These are phyloP conservation scores for Trichosanthes truncata DNA, from an alignment of 306 rosid genomes.

Conservation along the genomic window DNA sequence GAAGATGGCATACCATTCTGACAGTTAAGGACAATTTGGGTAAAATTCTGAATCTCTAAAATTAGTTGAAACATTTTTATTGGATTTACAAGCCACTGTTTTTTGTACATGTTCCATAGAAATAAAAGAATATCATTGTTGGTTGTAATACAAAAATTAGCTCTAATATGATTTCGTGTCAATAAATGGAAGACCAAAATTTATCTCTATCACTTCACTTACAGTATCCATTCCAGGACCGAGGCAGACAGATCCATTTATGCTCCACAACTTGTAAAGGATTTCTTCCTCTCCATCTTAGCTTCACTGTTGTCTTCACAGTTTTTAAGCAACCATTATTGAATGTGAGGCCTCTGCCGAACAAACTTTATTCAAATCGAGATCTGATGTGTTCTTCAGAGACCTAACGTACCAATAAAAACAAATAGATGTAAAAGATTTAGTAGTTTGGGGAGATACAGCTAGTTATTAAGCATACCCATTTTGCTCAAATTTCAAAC, in stretches of 20 bases:
- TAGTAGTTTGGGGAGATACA: background rate
- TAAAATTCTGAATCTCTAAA: background rate
- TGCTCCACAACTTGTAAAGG: background rate
- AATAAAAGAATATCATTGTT: background rate
- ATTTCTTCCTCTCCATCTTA: background rate
- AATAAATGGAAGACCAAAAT: background rate
- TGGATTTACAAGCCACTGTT: background rate
- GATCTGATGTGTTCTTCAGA: background rate
- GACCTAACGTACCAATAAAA: background rate
- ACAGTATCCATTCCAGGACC: background rate
- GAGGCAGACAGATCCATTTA: background rate
- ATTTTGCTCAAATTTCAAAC: background rate
- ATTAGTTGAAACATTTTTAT: background rate
- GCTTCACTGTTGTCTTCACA: conserved; percentile 1
- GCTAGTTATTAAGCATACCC: background rate
- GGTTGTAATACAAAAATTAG: background rate
- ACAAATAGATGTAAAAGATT: background rate
- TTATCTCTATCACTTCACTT: background rate
- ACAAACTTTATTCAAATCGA: background rate
- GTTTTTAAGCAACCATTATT: background rate
- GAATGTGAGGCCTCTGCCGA: background rate
- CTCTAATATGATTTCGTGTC: background rate
- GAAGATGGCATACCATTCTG: background rate
- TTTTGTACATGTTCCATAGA: background rate
- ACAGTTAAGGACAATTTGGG: background rate